Evolutionary conservation across 805 yeast species (phyloP), one percentile per base, ranked within the genome.

Genomic region (Pichia exigua): DNA sequence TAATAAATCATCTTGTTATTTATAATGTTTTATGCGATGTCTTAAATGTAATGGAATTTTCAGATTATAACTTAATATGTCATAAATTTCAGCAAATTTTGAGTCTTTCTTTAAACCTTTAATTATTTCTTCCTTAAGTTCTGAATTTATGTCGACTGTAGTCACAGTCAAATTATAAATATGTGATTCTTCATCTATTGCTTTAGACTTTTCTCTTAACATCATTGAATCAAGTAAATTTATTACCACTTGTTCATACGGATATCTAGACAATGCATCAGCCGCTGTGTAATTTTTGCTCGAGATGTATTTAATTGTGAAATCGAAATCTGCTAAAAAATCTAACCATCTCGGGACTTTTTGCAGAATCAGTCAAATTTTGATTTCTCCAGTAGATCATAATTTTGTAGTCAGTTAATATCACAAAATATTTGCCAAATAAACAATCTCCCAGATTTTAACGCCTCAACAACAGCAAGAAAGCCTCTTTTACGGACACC

Each of bases 271-370:
- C 15, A 47, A n/a, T 10, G 52, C 52, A 17, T 52, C 54, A 4
- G 49, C 48, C 20, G 46, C 46, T 3, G 49, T 45, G 13, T 50
- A 47, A 15, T 22, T 15, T 15, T 27, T 18, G 8, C 53, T 48
- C 18, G 11, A 22, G 1, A 42, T 22, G 32, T 50, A 50, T 28
- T 39, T 13, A 15, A 48, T 45, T 1, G 42, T 42, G 17, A 52
- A 48, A n/a, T 49, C 52, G 40, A 27, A 52, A 20, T 45, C 38
- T 4, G 39, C 12, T 6, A 52, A 32, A 20, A 15, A 45, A 28
- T 52, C 54, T 39, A 52, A 24, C 52, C 50, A 52, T 42, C 49
- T 27, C 7, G 51, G 40, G 11, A 48, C 21, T 44, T 52, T 35
- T 24, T n/a, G 21, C 38, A 12, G 32, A n/a, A 22, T 48, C 40